Evolutionary conservation across 192 early-diverging fungal genomes (phyloP).

Genomic region (Podila horticola): DNA sequence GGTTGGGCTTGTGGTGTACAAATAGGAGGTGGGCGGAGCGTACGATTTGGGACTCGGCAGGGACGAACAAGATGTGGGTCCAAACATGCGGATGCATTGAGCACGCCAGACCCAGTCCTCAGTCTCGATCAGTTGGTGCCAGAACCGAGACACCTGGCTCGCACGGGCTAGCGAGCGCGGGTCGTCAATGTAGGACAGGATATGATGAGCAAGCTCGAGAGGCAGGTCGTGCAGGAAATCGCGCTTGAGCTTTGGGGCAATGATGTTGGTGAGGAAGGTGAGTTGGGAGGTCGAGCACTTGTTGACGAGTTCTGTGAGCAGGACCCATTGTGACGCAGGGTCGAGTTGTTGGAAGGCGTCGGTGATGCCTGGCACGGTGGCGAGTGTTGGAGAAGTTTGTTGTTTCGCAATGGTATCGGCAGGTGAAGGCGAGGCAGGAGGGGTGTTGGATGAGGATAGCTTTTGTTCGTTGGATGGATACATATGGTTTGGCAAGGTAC

Average conservation of each 20-base stretch:
- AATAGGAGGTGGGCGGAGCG: conserved; percentile 22
- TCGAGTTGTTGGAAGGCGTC: conserved; percentile 51
- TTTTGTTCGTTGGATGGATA: background rate
- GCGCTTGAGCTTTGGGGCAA: conserved; percentile 78
- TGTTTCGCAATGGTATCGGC: conserved; percentile 1
- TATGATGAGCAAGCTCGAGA: conserved; percentile 78
- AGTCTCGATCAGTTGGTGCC: conserved; percentile 64
- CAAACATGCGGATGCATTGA: conserved; percentile 41
- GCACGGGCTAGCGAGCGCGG: conserved; percentile 78
- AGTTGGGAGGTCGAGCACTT: conserved; percentile 62
- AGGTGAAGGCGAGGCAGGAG: conserved; percentile 13
- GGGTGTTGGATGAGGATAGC: conserved; percentile 2
- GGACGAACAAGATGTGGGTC: conserved; percentile 40
- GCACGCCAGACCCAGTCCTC: conserved; percentile 56
- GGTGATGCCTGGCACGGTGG: conserved; percentile 32
- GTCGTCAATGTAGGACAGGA: conserved; percentile 89
- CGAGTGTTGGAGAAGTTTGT: background rate
- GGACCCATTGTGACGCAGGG: conserved; percentile 30
- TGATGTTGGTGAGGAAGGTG: conserved; percentile 57
- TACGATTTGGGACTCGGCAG: conserved; percentile 42
- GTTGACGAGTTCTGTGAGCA: conserved; percentile 60
- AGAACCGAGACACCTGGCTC: conserved; percentile 74
- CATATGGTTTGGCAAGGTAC: background rate
- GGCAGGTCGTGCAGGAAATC: conserved; percentile 90
- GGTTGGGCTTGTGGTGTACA: conserved; percentile 43